A percentile compares a stretch with the other conserved stretches of the same genome.
Evolutionary conservation across 257 asterid genomes (phyloP).

Genomic region (Solanum dulcamara): DNA sequence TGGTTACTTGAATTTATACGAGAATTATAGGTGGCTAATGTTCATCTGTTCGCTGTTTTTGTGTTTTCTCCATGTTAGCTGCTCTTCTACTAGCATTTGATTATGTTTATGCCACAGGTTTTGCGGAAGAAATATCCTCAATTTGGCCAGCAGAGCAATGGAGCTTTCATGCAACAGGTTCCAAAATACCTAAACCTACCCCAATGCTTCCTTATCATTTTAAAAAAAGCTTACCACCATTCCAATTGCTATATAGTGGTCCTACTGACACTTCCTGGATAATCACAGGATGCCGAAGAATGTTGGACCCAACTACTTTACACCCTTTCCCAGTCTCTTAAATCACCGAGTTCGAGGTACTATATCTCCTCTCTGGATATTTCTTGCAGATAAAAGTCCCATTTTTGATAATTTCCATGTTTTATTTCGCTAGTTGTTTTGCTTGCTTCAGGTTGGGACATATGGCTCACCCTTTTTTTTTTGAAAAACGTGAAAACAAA

Average conservation of each 20-base stretch:
- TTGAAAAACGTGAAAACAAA: neutral
- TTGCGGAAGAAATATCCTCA: conserved; percentile 94
- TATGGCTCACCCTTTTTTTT: neutral
- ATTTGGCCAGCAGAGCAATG: conserved; percentile 94
- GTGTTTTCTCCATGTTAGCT: neutral
- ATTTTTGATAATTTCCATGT: neutral
- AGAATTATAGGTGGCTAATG: neutral
- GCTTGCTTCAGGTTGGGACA: neutral
- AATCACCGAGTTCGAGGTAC: conserved; percentile 58
- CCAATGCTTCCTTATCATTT: neutral
- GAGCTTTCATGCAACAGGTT: conserved; percentile 98
- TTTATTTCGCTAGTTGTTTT: neutral
- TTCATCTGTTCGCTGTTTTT: neutral
- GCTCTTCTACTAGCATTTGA: neutral
- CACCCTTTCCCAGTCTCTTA: conserved; percentile 77
- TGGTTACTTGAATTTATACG: neutral
- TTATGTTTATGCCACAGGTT: conserved; percentile 34
- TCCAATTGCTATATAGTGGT: neutral
- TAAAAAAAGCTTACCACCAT: neutral
- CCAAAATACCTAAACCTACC: conserved; percentile 5
- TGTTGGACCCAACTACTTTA: conserved; percentile 95
- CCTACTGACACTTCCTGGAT: neutral
- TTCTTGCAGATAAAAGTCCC: neutral
- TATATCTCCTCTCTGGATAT: neutral
- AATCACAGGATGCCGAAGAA: conserved; percentile 94